Evolutionary conservation across 768 basidiomycete genomes (phyloP).

Genomic region (Leccinum aurantiacum): DNA sequence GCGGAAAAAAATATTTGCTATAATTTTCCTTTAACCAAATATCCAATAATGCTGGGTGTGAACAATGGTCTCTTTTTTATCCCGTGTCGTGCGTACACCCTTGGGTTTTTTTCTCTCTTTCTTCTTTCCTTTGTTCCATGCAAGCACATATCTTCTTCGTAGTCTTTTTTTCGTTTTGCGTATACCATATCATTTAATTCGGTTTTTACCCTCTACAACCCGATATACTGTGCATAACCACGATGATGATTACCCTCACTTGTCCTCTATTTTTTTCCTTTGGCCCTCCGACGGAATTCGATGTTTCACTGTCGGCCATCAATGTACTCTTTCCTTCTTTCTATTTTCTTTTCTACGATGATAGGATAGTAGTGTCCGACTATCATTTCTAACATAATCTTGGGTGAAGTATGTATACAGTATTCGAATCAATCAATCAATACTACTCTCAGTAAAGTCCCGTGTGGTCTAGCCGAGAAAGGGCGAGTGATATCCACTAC

Average conservation of each 20-base stretch:
- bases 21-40: constrained; percentile 27
- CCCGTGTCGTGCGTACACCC: constrained; percentile 7
- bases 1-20: constrained; percentile 9
- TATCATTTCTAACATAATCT: constrained; percentile 17
- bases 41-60: constrained; percentile 24
- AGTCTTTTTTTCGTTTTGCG: constrained; percentile 5
- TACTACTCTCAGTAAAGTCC: not conserved
- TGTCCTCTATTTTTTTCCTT: not conserved
- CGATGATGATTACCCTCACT: constrained; percentile 2
- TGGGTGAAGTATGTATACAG: constrained; percentile 4
- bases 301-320: not conserved
- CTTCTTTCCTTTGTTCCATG: constrained; percentile 2
- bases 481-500: not conserved
- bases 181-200: constrained; percentile 30
- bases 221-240: constrained; percentile 26
- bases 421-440: constrained; percentile 1
- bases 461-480: not conserved
- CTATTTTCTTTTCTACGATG: constrained; percentile 1
- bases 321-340: not conserved
- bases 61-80: constrained; percentile 24
- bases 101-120: not conserved
- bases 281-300: not conserved
- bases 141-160: constrained; percentile 13
- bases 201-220: constrained; percentile 8
- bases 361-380: constrained; percentile 12